A percentile compares a stretch with the other conserved stretches of the same genome.
phyloP scores from a whole-genome alignment of 345 rosid species.

The Populus alba region DNA sequence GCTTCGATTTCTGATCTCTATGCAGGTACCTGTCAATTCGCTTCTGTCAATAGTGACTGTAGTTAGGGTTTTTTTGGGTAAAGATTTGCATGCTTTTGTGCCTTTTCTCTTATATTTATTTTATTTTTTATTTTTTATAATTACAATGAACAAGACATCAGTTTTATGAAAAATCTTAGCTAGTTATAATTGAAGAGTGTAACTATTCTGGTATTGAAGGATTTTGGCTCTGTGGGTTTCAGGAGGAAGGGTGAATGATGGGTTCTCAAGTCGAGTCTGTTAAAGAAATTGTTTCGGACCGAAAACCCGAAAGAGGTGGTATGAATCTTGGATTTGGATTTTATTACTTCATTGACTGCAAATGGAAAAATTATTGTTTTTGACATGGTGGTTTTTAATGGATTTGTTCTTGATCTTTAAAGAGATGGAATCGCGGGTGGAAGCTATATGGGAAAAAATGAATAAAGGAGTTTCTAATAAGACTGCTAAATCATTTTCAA shows the following conservation, averaged over 20 bases:
- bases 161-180: background rate
- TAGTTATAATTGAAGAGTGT: background rate
- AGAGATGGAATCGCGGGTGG: slow-evolving; percentile 45
- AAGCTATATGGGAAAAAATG: slow-evolving; percentile 67
- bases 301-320: slow-evolving; percentile 33
- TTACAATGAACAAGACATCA: background rate
- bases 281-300: slow-evolving; percentile 30
- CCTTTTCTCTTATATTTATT: background rate
- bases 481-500: slow-evolving; percentile 26
- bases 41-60: background rate
- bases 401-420: background rate
- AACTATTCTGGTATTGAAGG: background rate
- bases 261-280: slow-evolving; percentile 25
- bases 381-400: background rate
- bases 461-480: slow-evolving; percentile 44
- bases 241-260: slow-evolving; percentile 16
- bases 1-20: background rate
- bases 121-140: too few relatives aligned
- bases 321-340: slow-evolving; percentile 8
- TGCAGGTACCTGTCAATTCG: background rate
- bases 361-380: background rate
- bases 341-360: background rate
- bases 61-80: background rate
- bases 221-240: background rate
- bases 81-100: background rate